Base-by-base conservation (phyloP, 1,139 yeast species). In the Meyerozyma guilliermondii region DNA sequence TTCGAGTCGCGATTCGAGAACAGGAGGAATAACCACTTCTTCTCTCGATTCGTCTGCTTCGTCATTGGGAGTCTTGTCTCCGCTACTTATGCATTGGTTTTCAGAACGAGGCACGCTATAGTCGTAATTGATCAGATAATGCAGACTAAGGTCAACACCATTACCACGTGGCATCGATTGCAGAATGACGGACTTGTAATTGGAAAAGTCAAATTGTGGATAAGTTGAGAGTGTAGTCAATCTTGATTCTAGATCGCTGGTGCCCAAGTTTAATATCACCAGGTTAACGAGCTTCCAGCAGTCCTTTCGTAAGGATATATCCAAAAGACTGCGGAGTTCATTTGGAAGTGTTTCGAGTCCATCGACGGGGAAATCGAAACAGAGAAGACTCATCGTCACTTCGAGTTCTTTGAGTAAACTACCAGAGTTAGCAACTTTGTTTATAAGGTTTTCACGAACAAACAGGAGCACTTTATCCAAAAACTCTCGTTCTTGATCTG, bases 351-450 rank as follows among this genome's bases (percentile, higher is more conserved):
- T 68, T 29, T 62, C 65, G 4, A 65, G 55, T 18, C 64, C 56
- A 23, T 58, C 58, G 5, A 59, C 45, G 46, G 71, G 76, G 50
- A 71, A 71, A 41, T 60, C 66, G 50, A 80, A 80, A 51, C 86
- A 81, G 27, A 84, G 63, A 41, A 81, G 65, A 42, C 88, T 81
- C 87, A 84, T 83, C 8, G 87, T 79, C 29, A 81, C 64, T 54
- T 84, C 91, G 47, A 84, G 63, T 50, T 83, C 87, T 46, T 78
- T 76, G 60, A 83, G 55, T 64, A 81, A 48, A 56, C 65, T 59
- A 56, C 63, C 57, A 59, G 83, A 61, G 63, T 66, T 68, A 38
- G 78, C 59, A 18, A 86, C 82, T 59, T 81, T 74, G 46, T 71
- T 71, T 4, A 85, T 74, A 50, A 84, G 60, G 52, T 81, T 80